A percentile compares a stretch with the other conserved stretches of the same genome.
These are phyloP conservation scores for Tieghemostelium lacteum DNA, from an alignment of 78 protist genomes.

Conservation along the genomic window DNA sequence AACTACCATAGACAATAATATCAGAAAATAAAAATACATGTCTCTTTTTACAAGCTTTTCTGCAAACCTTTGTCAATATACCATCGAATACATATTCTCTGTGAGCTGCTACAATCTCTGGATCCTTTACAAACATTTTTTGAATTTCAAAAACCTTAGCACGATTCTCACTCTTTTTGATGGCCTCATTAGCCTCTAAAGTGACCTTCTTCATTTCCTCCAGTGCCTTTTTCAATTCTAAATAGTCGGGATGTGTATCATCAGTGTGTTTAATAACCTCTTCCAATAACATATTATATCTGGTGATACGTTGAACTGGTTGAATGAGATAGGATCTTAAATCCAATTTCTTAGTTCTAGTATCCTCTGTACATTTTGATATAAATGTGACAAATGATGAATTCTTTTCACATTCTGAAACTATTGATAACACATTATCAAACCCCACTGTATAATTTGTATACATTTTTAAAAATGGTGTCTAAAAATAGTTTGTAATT, in stretches of 20 bases:
- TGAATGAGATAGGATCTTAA: constrained; percentile 75
- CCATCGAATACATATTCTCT: constrained; percentile 75
- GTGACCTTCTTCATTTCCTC: constrained; percentile 64
- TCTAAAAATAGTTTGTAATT: not conserved
- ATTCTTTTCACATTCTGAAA: constrained; percentile 60
- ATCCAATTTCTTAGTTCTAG: constrained; percentile 68
- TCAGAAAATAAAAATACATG: constrained; percentile 64
- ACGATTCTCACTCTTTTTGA: constrained; percentile 65
- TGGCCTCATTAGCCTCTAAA: constrained; percentile 63
- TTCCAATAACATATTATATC: constrained; percentile 79
- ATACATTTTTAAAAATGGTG: constrained; percentile 72
- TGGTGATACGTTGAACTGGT: constrained; percentile 83
- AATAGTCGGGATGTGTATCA: constrained; percentile 55
- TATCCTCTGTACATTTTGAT: constrained; percentile 70
- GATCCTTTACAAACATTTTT: constrained; percentile 64
- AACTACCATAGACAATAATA: constrained; percentile 51
- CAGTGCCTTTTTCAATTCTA: constrained; percentile 9
- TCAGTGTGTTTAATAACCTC: constrained; percentile 80
- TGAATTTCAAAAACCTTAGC: constrained; percentile 68
- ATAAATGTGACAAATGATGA: constrained; percentile 43
- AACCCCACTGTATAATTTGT: constrained; percentile 73
- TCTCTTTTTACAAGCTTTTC: constrained; percentile 79
- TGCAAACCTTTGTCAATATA: constrained; percentile 56
- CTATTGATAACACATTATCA: constrained; percentile 26
- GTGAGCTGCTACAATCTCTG: constrained; percentile 67